Base-by-base conservation (phyloP, 352 stramenopile species). In the Phytopythium delawarense region DNA sequence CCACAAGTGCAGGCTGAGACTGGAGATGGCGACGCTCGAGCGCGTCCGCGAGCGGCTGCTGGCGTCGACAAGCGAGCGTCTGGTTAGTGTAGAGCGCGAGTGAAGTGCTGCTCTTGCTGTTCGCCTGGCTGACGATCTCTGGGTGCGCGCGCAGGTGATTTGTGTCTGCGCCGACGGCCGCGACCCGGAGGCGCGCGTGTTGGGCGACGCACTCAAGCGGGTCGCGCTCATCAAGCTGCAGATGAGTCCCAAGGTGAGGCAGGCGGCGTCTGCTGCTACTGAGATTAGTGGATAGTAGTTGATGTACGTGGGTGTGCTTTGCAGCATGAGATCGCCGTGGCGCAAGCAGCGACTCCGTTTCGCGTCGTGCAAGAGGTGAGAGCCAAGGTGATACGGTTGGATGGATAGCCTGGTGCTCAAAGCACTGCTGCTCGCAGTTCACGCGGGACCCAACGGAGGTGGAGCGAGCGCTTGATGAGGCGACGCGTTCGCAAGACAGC, bases 171-270 rank as follows among this genome's bases (percentile, higher is more conserved):
- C 69, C 61, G 65, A 71, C 58, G 54, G 69, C 23, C 35, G 30
- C 30, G 57, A 70, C 50, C 51, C 61, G 28, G 73, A 81, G 44
- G 55, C 46, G 12, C 60, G 48, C 4, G 56, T 71, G 35, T 61
- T 82, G 13, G 57, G 67, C 25, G 56, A 74, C 28, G 68, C 77
- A n/a, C 39, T 87, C 62, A 67, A 73, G 57, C 81, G 76, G 62
- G 64, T 84, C 35, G 54, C 75, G 23, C 65, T 63, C 49, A 78
- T 87, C 45, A 87, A 87, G 49, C 65, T 79, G 42, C 73, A 83
- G 64, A 87, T 87, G 75, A 66, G 66, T 45, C 50, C 13, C 30
- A 66, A 75, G 48, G 77, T 87, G 4, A 21, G 1, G 4, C 46
- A 20, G 23, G 21, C 9, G 13, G 12, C n/a, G 11, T 32, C 21